Evolutionary conservation across 1,139 yeast species (phyloP), one percentile per base, ranked within the genome.

Genomic region (Geotrichum carabidarum): DNA sequence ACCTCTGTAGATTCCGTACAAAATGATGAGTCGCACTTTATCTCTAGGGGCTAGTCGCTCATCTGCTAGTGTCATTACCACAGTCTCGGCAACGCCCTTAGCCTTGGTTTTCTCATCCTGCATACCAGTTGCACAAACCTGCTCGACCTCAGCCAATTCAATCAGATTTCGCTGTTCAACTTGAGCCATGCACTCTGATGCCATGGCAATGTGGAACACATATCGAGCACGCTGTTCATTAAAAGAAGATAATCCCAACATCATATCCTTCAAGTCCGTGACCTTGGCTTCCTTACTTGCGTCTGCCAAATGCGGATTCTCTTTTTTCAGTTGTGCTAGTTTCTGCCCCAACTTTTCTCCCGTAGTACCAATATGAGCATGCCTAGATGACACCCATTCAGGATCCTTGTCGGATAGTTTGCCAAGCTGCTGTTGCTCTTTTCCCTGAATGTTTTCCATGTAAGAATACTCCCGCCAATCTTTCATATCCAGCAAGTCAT

Each of bases 1-100:
- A 4, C 94, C 94, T 61, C 98, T 77, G 68, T 83, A 86, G 42
- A 90, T 70, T 0, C 91, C 86, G 69, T 93, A 93, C 4, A 87
- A 73, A 34, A 88, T 74, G 14, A 93, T 79, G 46, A 87, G 74
- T 58, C 99, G 78, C 60, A 89, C 75, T 65, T 88, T 88, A 63
- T 89, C 94, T 48, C 78, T 76, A 22, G 76, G 73, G 31, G 73
- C 75, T 51, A 82, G 73, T 12, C 46, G 50, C 53, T 77, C 74
- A 60, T 83, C 71, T 17, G 81, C 80, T 42, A 91, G 72, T 37
- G 83, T 67, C 3, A 74, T 76, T 34, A 93, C 74, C 57, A 91
- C 72, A 46, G 81, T 82, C 54, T 84, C 87, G 44, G 90, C 84
- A 17, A 90, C 71, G 47, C 79, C 78, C 63, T 82, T 82, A 50